Conservation (phyloP, 768 basidiomycete species). For the Tricholoma sp. region DNA sequence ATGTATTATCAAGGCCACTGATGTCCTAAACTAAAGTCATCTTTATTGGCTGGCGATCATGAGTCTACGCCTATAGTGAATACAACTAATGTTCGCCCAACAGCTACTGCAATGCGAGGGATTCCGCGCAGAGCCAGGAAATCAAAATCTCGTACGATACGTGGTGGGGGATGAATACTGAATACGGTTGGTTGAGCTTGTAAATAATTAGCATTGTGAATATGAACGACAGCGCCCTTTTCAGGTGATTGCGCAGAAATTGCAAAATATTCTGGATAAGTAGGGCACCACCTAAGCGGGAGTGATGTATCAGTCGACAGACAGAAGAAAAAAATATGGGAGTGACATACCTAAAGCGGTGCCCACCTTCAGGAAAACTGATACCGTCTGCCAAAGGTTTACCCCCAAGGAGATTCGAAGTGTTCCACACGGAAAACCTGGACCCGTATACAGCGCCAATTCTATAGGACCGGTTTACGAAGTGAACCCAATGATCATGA, state of each 20-base stretch:
- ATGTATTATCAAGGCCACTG: too few species aligned
- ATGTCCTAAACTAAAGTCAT: too few species aligned
- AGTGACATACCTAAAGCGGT: constrained; percentile 55
- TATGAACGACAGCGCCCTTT: constrained; percentile 62
- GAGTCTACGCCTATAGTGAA: constrained; percentile 63
- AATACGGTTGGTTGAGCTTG: constrained; percentile 62
- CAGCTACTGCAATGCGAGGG: constrained; percentile 62
- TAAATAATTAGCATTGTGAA: constrained; percentile 62
- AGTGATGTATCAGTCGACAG: background rate
- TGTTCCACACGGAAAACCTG: constrained; percentile 75
- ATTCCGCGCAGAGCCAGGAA: constrained; percentile 59
- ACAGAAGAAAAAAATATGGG: background rate
- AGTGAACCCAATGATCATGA: background rate
- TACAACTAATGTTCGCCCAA: constrained; percentile 53
- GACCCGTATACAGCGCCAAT: constrained; percentile 72
- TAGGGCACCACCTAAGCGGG: constrained; percentile 66
- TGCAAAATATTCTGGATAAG: constrained; percentile 73
- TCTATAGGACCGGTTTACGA: constrained; percentile 29
- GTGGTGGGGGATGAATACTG: constrained; percentile 53
- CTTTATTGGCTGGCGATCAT: constrained; percentile 11
- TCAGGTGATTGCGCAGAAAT: constrained; percentile 56
- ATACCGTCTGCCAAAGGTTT: constrained; percentile 59
- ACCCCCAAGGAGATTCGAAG: constrained; percentile 66
- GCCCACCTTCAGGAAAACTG: constrained; percentile 62
- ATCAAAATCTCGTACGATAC: constrained; percentile 70